Conservation (phyloP, 2,329 filamentous ascomycete genomes). For the Penicillium sp. region DNA sequence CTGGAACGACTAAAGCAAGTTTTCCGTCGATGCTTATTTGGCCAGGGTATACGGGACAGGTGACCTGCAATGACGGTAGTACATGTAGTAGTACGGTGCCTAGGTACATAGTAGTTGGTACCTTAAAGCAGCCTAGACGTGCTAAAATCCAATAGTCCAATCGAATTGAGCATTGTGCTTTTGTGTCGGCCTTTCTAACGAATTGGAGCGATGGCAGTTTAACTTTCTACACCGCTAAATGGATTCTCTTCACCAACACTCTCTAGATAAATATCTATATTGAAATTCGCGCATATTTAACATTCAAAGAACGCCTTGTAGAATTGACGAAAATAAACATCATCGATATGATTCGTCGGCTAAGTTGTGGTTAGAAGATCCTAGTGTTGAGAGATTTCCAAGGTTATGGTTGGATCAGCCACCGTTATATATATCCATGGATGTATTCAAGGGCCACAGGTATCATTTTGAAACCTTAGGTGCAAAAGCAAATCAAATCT, state of each 20-base stretch:
- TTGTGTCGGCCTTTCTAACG: background rate
- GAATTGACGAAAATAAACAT: too few species aligned
- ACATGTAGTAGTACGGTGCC: background rate
- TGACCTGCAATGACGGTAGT: background rate
- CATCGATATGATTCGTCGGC: too few species aligned
- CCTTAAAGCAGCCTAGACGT: background rate
- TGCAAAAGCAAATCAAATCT: too few species aligned
- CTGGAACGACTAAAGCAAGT: background rate
- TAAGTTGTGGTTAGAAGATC: background rate
- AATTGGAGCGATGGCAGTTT: background rate
- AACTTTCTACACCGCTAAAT: background rate
- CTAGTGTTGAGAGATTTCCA: background rate
- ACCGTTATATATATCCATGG: too few species aligned
- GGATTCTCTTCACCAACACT: background rate
- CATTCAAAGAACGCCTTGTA: background rate
- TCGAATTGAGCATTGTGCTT: background rate
- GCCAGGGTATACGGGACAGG: background rate
- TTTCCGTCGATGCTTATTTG: background rate
- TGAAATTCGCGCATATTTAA: background rate
- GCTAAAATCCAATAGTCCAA: background rate
- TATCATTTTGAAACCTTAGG: too few species aligned
- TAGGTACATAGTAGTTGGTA: background rate
- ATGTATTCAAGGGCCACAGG: too few species aligned
- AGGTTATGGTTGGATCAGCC: too few species aligned
- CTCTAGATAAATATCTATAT: background rate